A percentile compares a stretch with the other conserved stretches of the same genome.
Evolutionary conservation across 2,329 filamentous ascomycete species (phyloP).

Genomic region (Neonectria faginata): DNA sequence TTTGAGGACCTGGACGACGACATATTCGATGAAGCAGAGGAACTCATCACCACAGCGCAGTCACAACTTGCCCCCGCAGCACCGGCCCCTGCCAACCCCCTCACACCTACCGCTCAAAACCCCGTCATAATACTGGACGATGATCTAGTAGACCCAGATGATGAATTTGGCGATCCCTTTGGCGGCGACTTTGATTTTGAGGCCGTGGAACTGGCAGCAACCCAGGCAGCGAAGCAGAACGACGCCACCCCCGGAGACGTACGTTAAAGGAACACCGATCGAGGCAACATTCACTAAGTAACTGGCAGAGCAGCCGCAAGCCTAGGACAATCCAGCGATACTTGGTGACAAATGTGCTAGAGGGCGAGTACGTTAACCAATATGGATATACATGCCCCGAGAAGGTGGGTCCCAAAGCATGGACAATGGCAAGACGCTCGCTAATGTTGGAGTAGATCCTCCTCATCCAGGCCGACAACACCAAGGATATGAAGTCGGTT

Average conservation of each 20-base stretch:
- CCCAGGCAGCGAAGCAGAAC: constrained; percentile 66
- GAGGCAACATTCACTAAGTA: constrained; percentile 68
- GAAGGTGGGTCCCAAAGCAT: constrained; percentile 69
- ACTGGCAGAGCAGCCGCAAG: constrained; percentile 74
- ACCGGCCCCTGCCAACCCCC: constrained; percentile 14
- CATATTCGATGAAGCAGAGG: constrained; percentile 61
- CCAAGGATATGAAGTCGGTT: constrained; percentile 73
- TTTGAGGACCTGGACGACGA: constrained; percentile 77
- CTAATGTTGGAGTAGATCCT: constrained; percentile 69
- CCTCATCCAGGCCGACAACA: constrained; percentile 82
- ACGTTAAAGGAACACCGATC: constrained; percentile 48
- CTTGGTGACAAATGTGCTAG: constrained; percentile 78
- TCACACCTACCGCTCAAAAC: constrained; percentile 11
- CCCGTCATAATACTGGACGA: constrained; percentile 6
- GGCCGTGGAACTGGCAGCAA: constrained; percentile 77
- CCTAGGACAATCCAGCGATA: constrained; percentile 87
- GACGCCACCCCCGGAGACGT: constrained; percentile 49
- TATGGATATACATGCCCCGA: constrained; percentile 71
- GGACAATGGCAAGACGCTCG: background rate
- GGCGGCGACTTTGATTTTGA: constrained; percentile 85
- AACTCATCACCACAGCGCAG: constrained; percentile 39
- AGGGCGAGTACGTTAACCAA: constrained; percentile 74
- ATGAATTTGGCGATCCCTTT: constrained; percentile 58
- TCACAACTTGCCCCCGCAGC: constrained; percentile 34
- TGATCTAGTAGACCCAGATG: constrained; percentile 36